phyloP scores from a whole-genome alignment of 2,329 filamentous ascomycete species.

The Aspergillus sp. region DNA sequence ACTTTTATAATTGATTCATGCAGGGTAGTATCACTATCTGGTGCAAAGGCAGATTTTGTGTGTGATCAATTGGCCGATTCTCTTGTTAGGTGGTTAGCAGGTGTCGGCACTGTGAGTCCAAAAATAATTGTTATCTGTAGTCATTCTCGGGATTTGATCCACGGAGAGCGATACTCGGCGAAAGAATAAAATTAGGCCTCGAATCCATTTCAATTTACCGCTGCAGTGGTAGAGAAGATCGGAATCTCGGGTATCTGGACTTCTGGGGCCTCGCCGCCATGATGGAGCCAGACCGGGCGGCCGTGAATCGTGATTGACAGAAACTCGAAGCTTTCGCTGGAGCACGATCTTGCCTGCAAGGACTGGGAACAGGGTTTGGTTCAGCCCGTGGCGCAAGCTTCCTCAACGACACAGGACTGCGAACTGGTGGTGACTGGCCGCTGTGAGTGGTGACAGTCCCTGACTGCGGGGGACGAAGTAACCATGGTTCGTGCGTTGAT shows the following conservation, averaged over 20 bases:
- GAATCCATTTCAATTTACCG: neutral
- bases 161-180: too few species aligned
- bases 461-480: neutral
- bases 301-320: too few species aligned
- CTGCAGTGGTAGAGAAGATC: neutral
- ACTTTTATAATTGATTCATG: too few species aligned
- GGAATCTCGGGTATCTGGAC: neutral
- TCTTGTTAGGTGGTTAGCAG: neutral
- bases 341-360: too few species aligned
- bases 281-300: too few species aligned
- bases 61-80: neutral
- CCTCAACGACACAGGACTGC: too few species aligned
- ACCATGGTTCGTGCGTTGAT: conserved; percentile 21
- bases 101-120: neutral
- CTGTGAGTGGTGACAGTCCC: neutral
- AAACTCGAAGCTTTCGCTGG: too few species aligned
- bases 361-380: too few species aligned
- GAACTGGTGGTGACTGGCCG: neutral
- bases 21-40: too few species aligned
- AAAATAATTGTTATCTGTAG: neutral
- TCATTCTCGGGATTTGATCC: neutral
- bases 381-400: too few species aligned
- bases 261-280: too few species aligned
- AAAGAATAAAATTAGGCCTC: neutral
- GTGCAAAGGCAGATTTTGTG: neutral